Evolutionary conservation across 441 rosid genomes (phyloP).

Genomic region (Adansonia grandidieri): DNA sequence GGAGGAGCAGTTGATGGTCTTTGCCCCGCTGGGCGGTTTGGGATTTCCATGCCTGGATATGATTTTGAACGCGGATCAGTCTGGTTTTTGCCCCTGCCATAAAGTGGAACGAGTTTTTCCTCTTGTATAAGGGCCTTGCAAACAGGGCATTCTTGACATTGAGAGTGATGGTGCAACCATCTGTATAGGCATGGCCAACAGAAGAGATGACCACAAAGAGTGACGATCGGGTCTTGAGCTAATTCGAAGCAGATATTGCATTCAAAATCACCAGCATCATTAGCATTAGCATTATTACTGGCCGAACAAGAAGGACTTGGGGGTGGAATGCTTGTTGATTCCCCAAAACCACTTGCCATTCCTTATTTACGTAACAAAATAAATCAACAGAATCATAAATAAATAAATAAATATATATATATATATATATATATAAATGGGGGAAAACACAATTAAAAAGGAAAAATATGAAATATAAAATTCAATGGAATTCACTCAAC

Average conservation of each 20-base stretch:
- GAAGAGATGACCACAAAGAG: constrained; percentile 88
- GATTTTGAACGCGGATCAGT: constrained; percentile 72
- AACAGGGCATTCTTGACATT: constrained; percentile 87
- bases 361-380: constrained; percentile 6
- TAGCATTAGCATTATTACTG: constrained; percentile 27
- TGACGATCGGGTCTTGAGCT: constrained; percentile 90
- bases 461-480: not conserved
- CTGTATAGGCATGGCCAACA: constrained; percentile 87
- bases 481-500: constrained; percentile 9
- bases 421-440: too few relatives aligned
- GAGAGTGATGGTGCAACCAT: constrained; percentile 85
- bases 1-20: constrained; percentile 79
- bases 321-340: constrained; percentile 42
- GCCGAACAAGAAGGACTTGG: constrained; percentile 42
- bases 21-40: constrained; percentile 74
- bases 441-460: not conserved
- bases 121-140: constrained; percentile 90
- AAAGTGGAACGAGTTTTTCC: constrained; percentile 89
- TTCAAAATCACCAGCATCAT: constrained; percentile 75
- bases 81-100: constrained; percentile 82
- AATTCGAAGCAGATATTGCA: constrained; percentile 95
- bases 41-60: constrained; percentile 65
- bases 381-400: constrained; percentile 14
- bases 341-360: constrained; percentile 54
- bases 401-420: too few relatives aligned